phyloP scores from a whole-genome alignment of 768 basidiomycete genomes.

The Rhodosporidiobolus odoratus region DNA sequence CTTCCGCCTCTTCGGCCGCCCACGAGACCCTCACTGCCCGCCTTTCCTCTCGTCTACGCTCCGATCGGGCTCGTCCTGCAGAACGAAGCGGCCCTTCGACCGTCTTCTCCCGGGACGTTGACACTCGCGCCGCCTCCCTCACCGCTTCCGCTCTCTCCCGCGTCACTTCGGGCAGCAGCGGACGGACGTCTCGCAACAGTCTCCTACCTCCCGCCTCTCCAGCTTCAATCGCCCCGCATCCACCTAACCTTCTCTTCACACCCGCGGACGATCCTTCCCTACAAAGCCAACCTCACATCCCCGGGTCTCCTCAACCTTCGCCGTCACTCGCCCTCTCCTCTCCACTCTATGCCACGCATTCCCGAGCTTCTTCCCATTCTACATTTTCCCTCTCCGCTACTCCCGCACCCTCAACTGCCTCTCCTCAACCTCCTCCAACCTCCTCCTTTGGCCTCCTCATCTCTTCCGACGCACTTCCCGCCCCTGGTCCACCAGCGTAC shows the following conservation, averaged over 20 bases:
- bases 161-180: not conserved
- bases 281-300: slow-evolving; percentile 10
- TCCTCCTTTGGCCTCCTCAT: slow-evolving; percentile 12
- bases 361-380: not conserved
- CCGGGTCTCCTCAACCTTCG: not conserved
- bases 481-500: slow-evolving; percentile 34
- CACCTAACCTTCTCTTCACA: slow-evolving; percentile 24
- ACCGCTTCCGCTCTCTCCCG: slow-evolving; percentile 16
- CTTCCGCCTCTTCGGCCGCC: slow-evolving; percentile 14
- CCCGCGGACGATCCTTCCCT: slow-evolving; percentile 29
- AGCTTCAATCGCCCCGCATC: not conserved
- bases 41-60: slow-evolving; percentile 5
- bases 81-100: slow-evolving; percentile 10
- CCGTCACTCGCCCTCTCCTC: not conserved
- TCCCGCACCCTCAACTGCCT: not conserved
- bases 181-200: not conserved
- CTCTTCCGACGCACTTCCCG: slow-evolving; percentile 17
- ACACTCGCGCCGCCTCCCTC: not conserved
- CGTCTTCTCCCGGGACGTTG: slow-evolving; percentile 23
- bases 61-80: not conserved
- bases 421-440: not conserved
- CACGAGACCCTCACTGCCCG: slow-evolving; percentile 26
- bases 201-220: not conserved
- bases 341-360: not conserved
- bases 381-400: not conserved